phyloP scores from a whole-genome alignment of 805 yeast genomes.

The Pichia exigua region DNA sequence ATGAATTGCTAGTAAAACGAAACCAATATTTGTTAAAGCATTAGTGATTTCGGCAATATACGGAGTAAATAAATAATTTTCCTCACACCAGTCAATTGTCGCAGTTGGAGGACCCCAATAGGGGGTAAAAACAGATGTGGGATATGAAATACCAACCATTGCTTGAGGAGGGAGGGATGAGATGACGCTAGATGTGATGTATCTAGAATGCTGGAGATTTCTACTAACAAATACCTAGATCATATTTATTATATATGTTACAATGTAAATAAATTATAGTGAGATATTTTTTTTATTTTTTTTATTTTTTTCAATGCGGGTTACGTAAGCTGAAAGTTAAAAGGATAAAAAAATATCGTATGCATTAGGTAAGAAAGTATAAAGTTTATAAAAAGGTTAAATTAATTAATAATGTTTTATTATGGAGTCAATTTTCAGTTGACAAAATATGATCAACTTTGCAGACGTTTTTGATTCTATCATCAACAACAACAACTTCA shows the following conservation, averaged over 20 bases:
- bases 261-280: too few relatives aligned
- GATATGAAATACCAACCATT: slow-evolving; percentile 9
- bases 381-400: too few relatives aligned
- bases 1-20: slow-evolving; percentile 25
- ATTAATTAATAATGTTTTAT: too few relatives aligned
- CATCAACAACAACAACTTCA: not conserved
- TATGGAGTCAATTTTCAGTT: not conserved
- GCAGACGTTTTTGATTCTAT: not conserved
- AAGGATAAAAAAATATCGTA: too few relatives aligned
- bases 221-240: too few relatives aligned
- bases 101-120: slow-evolving; percentile 80
- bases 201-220: too few relatives aligned
- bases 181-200: too few relatives aligned
- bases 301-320: too few relatives aligned
- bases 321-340: too few relatives aligned
- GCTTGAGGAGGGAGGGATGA: not conserved
- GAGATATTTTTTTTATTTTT: too few relatives aligned
- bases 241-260: too few relatives aligned
- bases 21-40: slow-evolving; percentile 60
- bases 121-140: slow-evolving; percentile 5
- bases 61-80: slow-evolving; percentile 79
- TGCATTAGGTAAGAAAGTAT: too few relatives aligned
- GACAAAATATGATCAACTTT: not conserved
- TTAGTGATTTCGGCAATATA: slow-evolving; percentile 89
- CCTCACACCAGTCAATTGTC: slow-evolving; percentile 99